phyloP scores from a whole-genome alignment of 2,329 filamentous ascomycete genomes.

The Nemania abortiva region DNA sequence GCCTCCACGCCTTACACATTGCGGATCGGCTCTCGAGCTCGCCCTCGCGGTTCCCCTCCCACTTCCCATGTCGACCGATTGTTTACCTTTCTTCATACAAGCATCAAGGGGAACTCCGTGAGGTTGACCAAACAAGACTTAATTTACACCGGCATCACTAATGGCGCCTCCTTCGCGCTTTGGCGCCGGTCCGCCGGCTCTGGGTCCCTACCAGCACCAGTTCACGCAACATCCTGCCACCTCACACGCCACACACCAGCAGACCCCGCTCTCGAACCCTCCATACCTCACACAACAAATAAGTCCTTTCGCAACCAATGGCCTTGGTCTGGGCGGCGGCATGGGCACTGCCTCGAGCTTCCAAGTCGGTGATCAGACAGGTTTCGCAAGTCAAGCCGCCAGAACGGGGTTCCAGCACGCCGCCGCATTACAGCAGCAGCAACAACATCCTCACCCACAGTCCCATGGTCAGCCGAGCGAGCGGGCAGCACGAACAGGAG shows the following conservation, averaged over 20 bases:
- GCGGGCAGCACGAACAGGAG: conserved; percentile 56
- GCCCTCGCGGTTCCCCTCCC: conserved; percentile 3
- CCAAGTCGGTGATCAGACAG: conserved; percentile 72
- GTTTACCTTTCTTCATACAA: conserved; percentile 26
- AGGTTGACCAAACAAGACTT: conserved; percentile 16
- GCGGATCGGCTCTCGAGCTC: conserved; percentile 30
- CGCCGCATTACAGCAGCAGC: conserved; percentile 60
- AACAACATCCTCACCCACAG: conserved; percentile 62
- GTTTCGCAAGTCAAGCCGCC: conserved; percentile 86
- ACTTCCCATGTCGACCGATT: conserved; percentile 41
- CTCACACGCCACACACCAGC: conserved; percentile 61
- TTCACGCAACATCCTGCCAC: conserved; percentile 68
- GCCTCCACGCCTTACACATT: conserved; percentile 31
- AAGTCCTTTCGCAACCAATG: conserved; percentile 74
- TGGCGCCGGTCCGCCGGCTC: conserved; percentile 59
- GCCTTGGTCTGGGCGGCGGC: conserved; percentile 69
- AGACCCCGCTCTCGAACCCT: conserved; percentile 73
- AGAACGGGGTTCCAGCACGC: conserved; percentile 88
- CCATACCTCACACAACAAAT: conserved; percentile 78
- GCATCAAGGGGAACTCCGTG: conserved; percentile 38
- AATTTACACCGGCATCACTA: conserved; percentile 34
- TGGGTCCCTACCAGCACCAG: conserved; percentile 63
- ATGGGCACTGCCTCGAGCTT: conserved; percentile 63
- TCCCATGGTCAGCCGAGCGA: conserved; percentile 53
- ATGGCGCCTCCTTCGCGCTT: conserved; percentile 60